Evolutionary conservation across 306 rosid genomes (phyloP).

Genomic region (Canavalia ensiformis): DNA sequence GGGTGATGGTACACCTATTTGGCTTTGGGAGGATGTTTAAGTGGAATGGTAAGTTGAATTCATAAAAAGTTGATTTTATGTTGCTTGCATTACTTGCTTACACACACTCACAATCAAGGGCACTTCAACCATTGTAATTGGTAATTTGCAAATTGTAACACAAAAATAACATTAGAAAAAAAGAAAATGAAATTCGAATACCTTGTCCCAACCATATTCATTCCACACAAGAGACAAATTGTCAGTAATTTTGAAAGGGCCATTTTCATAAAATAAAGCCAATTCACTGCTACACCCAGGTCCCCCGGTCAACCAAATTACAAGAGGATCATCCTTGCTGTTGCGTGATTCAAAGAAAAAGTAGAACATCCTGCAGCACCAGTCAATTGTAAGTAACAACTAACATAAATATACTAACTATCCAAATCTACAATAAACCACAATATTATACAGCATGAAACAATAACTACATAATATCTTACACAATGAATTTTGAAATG

Average conservation of each 20-base stretch:
- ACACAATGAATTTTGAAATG: neutral
- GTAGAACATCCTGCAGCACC: constrained; percentile 83
- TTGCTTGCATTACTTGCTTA: constrained; percentile 14
- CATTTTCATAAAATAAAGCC: constrained; percentile 91
- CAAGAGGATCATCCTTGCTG: constrained; percentile 77
- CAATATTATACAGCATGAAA: neutral
- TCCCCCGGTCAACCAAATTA: constrained; percentile 96
- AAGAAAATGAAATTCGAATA: constrained; percentile 43
- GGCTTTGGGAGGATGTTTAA: neutral
- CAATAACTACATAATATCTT: neutral
- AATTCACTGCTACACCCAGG: constrained; percentile 97
- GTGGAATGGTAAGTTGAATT: constrained; percentile 16
- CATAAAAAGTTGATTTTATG: neutral
- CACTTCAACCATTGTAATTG: constrained; percentile 23
- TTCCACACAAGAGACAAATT: constrained; percentile 90
- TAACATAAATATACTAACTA: constrained; percentile 27
- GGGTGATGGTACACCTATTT: neutral
- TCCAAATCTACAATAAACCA: constrained; percentile 23
- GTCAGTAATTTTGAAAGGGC: constrained; percentile 77
- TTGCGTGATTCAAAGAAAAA: constrained; percentile 88
- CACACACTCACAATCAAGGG: neutral
- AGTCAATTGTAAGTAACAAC: constrained; percentile 24
- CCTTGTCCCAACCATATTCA: constrained; percentile 94
- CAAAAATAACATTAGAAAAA: constrained; percentile 8
- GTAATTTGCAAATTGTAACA: neutral